Percentiles rank a stretch among this genome's conserved stretches.
Conservation (phyloP, 768 basidiomycete species). For the Amanita brunnescens region DNA sequence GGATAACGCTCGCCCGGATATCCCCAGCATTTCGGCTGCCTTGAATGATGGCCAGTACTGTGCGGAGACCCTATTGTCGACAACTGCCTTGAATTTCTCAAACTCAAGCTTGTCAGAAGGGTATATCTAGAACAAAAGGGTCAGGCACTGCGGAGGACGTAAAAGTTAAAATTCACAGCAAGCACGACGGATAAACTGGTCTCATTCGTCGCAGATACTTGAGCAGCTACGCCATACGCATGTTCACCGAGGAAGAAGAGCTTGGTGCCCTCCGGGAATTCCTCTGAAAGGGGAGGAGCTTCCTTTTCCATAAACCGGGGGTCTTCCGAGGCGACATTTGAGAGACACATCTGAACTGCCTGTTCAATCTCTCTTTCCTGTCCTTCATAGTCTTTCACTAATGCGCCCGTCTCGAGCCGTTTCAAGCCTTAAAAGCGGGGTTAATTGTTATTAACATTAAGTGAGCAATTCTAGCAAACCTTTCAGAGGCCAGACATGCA, state of each 20-base stretch:
- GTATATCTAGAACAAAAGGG: constrained; percentile 56
- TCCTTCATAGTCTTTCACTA: constrained; percentile 92
- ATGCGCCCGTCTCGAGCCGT: constrained; percentile 78
- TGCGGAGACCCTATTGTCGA: constrained; percentile 39
- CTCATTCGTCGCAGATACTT: constrained; percentile 68
- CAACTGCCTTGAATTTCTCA: constrained; percentile 65
- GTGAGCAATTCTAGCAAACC: constrained; percentile 36
- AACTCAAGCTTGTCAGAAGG: constrained; percentile 76
- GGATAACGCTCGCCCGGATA: constrained; percentile 75
- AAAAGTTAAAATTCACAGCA: constrained; percentile 45
- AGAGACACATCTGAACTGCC: constrained; percentile 80
- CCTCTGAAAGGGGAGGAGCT: constrained; percentile 74
- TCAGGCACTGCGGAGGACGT: neutral
- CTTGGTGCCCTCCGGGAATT: constrained; percentile 84
- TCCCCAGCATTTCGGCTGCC: constrained; percentile 61
- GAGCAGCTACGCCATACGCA: constrained; percentile 93
- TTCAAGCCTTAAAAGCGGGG: constrained; percentile 59
- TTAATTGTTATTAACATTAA: constrained; percentile 1
- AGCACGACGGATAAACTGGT: constrained; percentile 71
- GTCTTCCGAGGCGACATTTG: constrained; percentile 80
- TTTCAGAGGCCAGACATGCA: constrained; percentile 89
- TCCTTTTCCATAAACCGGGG: constrained; percentile 77
- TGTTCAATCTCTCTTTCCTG: constrained; percentile 76
- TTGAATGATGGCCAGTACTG: constrained; percentile 75
- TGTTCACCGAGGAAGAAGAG: constrained; percentile 96